phyloP scores from a whole-genome alignment of 805 yeast species.

The Teunomyces aglyptinius region DNA sequence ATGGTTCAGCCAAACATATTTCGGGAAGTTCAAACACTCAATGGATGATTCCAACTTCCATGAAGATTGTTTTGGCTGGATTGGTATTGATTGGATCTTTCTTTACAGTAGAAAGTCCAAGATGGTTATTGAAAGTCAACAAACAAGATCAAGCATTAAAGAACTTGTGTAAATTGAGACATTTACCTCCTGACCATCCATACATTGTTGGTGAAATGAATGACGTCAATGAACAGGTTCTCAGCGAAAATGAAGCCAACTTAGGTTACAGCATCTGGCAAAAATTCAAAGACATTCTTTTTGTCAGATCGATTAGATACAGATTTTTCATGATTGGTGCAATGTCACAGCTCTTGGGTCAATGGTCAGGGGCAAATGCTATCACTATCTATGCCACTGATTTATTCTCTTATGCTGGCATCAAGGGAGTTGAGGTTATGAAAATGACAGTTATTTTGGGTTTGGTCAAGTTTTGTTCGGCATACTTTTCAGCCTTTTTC shows the following conservation, averaged over 20 bases:
- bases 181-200: constrained; percentile 46
- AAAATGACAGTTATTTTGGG: constrained; percentile 53
- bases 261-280: constrained; percentile 12
- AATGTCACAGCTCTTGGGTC: constrained; percentile 48
- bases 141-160: constrained; percentile 38
- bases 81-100: constrained; percentile 41
- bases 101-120: constrained; percentile 49
- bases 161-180: constrained; percentile 43
- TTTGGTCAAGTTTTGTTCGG: constrained; percentile 49
- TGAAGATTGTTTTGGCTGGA: constrained; percentile 50
- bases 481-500: constrained; percentile 52
- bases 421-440: constrained; percentile 39
- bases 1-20: constrained; percentile 50
- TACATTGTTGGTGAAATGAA: constrained; percentile 49
- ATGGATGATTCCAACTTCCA: constrained; percentile 53
- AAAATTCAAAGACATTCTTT: constrained; percentile 32
- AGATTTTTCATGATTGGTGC: constrained; percentile 43
- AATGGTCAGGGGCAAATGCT: constrained; percentile 61
- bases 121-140: constrained; percentile 49
- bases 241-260: constrained; percentile 29
- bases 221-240: constrained; percentile 49
- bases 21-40: constrained; percentile 34
- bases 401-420: constrained; percentile 45
- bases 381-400: constrained; percentile 58
- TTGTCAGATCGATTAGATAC: constrained; percentile 41